Evolutionary conservation across 306 rosid species (phyloP).

Genomic region (Corylus heterophylla): DNA sequence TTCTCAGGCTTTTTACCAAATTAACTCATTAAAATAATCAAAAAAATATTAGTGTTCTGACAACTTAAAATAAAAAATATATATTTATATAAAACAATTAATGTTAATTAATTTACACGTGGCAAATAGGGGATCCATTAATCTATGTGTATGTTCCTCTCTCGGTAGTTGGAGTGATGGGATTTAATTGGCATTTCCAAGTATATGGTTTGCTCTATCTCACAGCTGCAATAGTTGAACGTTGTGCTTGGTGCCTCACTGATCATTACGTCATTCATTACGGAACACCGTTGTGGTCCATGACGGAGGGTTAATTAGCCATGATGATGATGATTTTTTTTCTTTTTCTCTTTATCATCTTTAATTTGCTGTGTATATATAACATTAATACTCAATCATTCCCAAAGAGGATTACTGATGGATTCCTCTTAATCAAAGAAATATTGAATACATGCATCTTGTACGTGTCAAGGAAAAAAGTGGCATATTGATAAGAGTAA

Average conservation of each 20-base stretch:
- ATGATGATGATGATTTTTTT: not conserved
- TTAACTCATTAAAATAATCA: too few species aligned
- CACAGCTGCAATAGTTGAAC: not conserved
- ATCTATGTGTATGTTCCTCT: not conserved
- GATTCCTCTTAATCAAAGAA: not conserved
- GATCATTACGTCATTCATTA: not conserved
- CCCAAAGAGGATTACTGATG: too few species aligned
- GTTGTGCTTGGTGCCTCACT: not conserved
- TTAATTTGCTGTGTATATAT: too few species aligned
- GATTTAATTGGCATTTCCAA: not conserved
- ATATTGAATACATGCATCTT: not conserved
- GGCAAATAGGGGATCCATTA: not conserved
- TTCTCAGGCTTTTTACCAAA: too few species aligned
- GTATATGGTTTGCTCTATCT: not conserved
- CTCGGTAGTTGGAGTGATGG: conserved; percentile 4
- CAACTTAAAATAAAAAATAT: too few species aligned
- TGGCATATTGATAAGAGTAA: too few species aligned
- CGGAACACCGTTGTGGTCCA: not conserved
- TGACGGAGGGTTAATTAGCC: not conserved
- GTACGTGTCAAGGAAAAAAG: too few species aligned
- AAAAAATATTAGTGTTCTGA: too few species aligned
- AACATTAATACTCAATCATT: too few species aligned
- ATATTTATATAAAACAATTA: not conserved
- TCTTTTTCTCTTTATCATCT: not conserved
- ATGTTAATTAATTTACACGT: not conserved